Percentiles rank a stretch among this genome's conserved stretches.
phyloP scores from a whole-genome alignment of 1,139 yeast species.

The Hyphopichia fennica region DNA sequence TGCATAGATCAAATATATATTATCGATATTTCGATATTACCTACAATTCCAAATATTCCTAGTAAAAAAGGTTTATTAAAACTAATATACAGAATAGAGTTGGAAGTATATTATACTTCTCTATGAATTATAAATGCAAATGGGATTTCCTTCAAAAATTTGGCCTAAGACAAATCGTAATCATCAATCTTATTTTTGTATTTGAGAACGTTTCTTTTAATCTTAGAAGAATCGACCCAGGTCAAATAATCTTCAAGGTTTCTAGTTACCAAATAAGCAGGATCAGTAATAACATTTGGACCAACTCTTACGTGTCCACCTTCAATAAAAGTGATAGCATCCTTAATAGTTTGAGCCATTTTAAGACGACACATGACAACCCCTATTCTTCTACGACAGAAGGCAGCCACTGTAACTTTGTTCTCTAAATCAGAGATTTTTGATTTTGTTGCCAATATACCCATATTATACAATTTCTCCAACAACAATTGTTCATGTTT shows the following conservation, averaged over 20 bases:
- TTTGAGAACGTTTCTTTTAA: conserved; percentile 83
- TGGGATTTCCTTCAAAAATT: background rate
- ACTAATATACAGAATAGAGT: background rate
- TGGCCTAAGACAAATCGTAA: conserved; percentile 55
- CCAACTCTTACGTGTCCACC: conserved; percentile 99
- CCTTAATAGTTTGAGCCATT: conserved; percentile 88
- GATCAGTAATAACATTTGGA: conserved; percentile 91
- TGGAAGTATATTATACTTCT: background rate
- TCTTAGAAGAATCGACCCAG: conserved; percentile 95
- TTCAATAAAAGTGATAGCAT: conserved; percentile 89
- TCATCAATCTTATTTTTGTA: conserved; percentile 86
- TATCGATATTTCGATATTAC: too few relatives aligned
- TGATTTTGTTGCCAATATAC: conserved; percentile 77
- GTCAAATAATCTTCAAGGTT: conserved; percentile 95
- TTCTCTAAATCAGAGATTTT: conserved; percentile 93
- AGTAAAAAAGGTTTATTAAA: background rate
- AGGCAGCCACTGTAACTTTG: conserved; percentile 85
- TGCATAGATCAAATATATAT: too few relatives aligned
- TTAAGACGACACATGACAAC: conserved; percentile 93
- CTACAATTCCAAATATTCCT: too few relatives aligned
- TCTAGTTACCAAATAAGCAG: conserved; percentile 90
- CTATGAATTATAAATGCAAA: background rate
- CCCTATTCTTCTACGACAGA: conserved; percentile 89
- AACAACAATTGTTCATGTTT: conserved; percentile 85
- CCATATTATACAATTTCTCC: conserved; percentile 87